These are phyloP conservation scores for Phoenix dactylifera DNA, from an alignment of 176 grass and related monocot species.

Conservation along the genomic window DNA sequence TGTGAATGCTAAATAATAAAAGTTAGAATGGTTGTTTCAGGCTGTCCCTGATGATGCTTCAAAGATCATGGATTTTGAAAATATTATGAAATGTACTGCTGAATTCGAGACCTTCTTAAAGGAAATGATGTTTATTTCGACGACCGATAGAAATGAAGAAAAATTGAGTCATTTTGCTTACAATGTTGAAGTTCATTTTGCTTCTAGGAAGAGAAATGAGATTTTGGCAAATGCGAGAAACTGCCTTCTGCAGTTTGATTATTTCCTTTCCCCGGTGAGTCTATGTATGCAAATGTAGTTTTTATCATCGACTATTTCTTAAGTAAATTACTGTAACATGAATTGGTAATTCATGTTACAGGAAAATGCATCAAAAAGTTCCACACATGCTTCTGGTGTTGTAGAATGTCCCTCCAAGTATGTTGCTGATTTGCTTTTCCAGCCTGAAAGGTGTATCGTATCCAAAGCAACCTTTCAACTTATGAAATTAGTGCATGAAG, in stretches of 20 bases:
- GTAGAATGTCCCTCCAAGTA: slow-evolving; percentile 25
- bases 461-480: slow-evolving; percentile 71
- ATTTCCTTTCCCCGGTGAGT: slow-evolving; percentile 54
- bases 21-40: slow-evolving; percentile 34
- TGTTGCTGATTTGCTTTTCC: slow-evolving; percentile 85
- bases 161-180: slow-evolving; percentile 85
- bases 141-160: slow-evolving; percentile 50
- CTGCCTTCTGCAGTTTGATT: slow-evolving; percentile 68
- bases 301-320: not conserved
- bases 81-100: slow-evolving; percentile 67
- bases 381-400: slow-evolving; percentile 8
- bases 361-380: not conserved
- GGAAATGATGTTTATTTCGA: slow-evolving; percentile 66
- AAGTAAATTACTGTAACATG: not conserved
- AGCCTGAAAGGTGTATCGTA: slow-evolving; percentile 57
- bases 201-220: slow-evolving; percentile 82
- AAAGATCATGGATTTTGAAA: slow-evolving; percentile 79
- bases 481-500: slow-evolving; percentile 74
- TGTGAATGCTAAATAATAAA: not conserved
- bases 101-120: slow-evolving; percentile 64
- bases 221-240: slow-evolving; percentile 77
- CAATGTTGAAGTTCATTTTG: slow-evolving; percentile 95
- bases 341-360: not conserved
- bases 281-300: slow-evolving; percentile 12
- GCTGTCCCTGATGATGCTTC: slow-evolving; percentile 83